Evolutionary conservation across 2,329 filamentous ascomycete genomes (phyloP), one percentile per base, ranked within the genome.

Genomic region (Colletotrichum euphorbiae): DNA sequence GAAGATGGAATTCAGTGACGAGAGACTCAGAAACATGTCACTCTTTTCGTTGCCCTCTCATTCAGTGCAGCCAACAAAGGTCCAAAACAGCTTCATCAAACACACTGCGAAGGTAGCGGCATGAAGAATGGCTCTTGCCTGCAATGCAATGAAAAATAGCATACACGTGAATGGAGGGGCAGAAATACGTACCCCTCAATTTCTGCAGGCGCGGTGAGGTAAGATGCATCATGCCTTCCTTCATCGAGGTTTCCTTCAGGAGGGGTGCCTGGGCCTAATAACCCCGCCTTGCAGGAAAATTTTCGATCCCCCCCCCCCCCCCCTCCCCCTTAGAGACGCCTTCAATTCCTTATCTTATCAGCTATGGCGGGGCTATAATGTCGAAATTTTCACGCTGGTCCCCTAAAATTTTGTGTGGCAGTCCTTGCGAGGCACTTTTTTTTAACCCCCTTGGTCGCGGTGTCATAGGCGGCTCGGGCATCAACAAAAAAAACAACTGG

Each of bases 301-400:
- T 68, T 55, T 68, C 54, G 24, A 36, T 19, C 31, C 45, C 24
- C 33, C 33, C 33, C 33, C 33, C 33, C 50, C 3, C 33, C 33
- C 33, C 50, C 40, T 31, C 28, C 28, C 19, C 52, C 28, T 59
- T 51, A 31, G 36, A 43, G 31, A 24, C 42, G 15, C n/a, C 52
- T 55, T 43, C 40, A 7, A 43, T 51, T 40, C 56, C 55, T 70
- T 70, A 70, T 70, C 69, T 70, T 70, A 70, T 70, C 69, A 54
- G n/a, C 7, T 1, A 11, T 54, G 45, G 68, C 60, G 69, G 69
- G 66, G 69, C 65, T 55, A 21, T 55, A 21, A 58, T 61, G 65
- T 64, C 65, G 66, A 70, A 70, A 69, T 70, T 70, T 70, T 70
- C 66, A 60, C 54, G 38, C 33, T 65, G 61, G 66, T 69, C 66